Evolutionary conservation across 2,329 filamentous ascomycete species (phyloP), one percentile per base, ranked within the genome.

Genomic region (Phoma sp.): DNA sequence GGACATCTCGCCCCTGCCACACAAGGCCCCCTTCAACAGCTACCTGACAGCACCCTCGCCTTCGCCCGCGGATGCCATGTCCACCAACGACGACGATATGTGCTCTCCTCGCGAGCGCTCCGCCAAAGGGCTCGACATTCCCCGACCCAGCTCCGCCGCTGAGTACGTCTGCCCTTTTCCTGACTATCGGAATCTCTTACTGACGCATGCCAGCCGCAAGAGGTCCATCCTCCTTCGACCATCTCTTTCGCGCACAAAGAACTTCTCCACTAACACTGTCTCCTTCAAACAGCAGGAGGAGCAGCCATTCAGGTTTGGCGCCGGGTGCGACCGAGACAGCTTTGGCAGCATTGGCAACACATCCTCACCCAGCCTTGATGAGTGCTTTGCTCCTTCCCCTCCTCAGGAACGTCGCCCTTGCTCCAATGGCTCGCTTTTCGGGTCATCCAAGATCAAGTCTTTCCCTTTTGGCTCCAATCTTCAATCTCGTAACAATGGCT

Each of bases 1-100:
- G 91, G 93, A 98, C 70, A 87, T 97, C 75, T 97, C 93, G 39
- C 93, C 95, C 35, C 78, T 98, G 36, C 93, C 56, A 39, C 91
- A 96, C 80, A 97, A 96, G 80, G 80, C 83, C 27, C 83, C 89
- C 10, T 92, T 86, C 68, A 39, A 50, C 39, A 52, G 41, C 47
- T 78, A 82, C 59, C 70, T 79, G 41, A 74, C 81, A 27, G 76
- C 91, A 48, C 83, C 86, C 27, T 93, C 90, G 27, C 90, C 91
- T 1, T 89, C 88, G 1, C 89, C 89, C 7, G 82, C 83, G 38
- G 32, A 29, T 9, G 66, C 73, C 27, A 82, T 78, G 3, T 60
- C 64, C 5, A 60, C 59, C n/a, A 74, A 76, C 50, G 81, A 81
- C 55, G 75, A 78, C 62, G 76, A 79, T 48, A 76, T 76, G 75